Evolutionary conservation across 2,329 filamentous ascomycete species (phyloP), one percentile per base, ranked within the genome.

Genomic region (Fusarium mundagurra): DNA sequence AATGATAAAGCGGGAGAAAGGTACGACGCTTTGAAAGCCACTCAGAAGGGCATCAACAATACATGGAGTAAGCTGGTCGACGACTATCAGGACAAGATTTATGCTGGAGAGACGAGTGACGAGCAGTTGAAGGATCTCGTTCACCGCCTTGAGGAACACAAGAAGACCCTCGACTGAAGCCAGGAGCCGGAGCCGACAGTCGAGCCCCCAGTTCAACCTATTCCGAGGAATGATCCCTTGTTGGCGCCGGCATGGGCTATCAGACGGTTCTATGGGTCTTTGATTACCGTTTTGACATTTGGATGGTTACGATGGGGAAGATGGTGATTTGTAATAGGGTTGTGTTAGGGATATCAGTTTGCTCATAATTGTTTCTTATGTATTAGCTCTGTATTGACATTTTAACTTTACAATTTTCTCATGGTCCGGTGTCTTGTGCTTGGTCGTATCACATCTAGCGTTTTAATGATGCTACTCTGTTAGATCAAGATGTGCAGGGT

Each of bases 281-380:
- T 60, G 10, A 5, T 60, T 0, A 9, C 57, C 0, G 43, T 60
- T 24, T 1, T 60, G 2, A 60, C 57, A 1, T 34, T 60, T 29
- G 43, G 57, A 22, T 60, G 43, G 57, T 12, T 60, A 16, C 57
- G 57, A 6, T 60, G 57, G 57, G 33, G 43, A 12, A 51, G 43
- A n/a, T 1, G 33, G 2, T 51, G 12, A 59, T 11, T 1, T 38
- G 11, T 38, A 51, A 51, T 60, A 0, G 33, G 17, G 0, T 38
- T 5, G 0, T 2, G 2, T 1, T 2, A 10, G 8, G 31, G 2
- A 0, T 14, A 31, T 31, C 1, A 29, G 41, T 29, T 22, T n/a
- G 8, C 0, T 5, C 5, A 22, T 2, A 36, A 11, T 29, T 13
- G 3, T 11, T 48, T 58, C 5, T 8, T 22, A 16, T 31, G 8